These are phyloP conservation scores for Boletellus ananas DNA, from an alignment of 768 basidiomycete species.

Conservation along the genomic window DNA sequence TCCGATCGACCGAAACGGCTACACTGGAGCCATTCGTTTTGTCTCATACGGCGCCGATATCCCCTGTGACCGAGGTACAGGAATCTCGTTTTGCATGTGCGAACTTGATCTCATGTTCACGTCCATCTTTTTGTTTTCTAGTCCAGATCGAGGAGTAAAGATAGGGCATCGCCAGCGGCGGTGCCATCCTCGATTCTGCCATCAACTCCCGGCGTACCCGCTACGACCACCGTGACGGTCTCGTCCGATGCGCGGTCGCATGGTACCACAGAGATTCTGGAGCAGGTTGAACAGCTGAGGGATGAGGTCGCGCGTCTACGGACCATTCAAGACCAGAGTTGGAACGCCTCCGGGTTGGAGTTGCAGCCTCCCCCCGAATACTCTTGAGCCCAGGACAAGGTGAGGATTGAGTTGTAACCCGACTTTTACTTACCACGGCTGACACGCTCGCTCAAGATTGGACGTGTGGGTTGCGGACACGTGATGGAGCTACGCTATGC, in stretches of 20 bases:
- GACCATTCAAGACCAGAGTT: not conserved
- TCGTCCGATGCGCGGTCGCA: not conserved
- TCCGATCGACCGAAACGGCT: no score
- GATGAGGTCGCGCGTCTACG: slow-evolving; percentile 12
- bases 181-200: not conserved
- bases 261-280: not conserved
- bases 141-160: not conserved
- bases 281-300: slow-evolving; percentile 4
- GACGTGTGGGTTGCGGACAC: no score
- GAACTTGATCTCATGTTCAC: no score
- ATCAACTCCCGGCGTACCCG: not conserved
- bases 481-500: no score
- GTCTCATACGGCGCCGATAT: not conserved
- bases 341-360: not conserved
- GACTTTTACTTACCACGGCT: not conserved
- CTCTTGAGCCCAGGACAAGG: not conserved
- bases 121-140: not conserved
- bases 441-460: no score
- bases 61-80: not conserved
- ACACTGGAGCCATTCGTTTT: no score
- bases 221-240: not conserved
- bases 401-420: not conserved
- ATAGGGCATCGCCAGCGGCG: not conserved
- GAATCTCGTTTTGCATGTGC: no score
- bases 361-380: not conserved